phyloP scores from a whole-genome alignment of 441 rosid species.

The Brassica hybrid region DNA sequence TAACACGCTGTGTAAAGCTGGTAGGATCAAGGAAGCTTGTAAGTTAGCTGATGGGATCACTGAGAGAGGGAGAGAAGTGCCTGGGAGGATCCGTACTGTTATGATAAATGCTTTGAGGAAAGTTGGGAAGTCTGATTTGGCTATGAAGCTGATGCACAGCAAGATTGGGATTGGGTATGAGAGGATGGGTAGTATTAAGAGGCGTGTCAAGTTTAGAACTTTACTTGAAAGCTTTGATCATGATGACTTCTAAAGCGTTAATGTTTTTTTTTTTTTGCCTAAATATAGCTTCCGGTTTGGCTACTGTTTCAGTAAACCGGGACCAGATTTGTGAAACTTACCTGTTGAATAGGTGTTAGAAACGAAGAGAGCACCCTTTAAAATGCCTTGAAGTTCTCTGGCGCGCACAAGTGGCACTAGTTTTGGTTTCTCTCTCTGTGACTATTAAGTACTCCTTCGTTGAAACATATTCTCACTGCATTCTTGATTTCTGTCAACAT shows the following conservation, averaged over 20 bases:
- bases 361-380: conserved; percentile 38
- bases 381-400: conserved; percentile 40
- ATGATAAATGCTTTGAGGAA: conserved; percentile 87
- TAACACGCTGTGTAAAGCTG: conserved; percentile 73
- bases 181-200: conserved; percentile 77
- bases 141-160: conserved; percentile 92
- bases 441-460: conserved; percentile 37
- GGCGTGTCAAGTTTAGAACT: conserved; percentile 70
- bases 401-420: conserved; percentile 33
- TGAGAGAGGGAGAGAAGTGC: conserved; percentile 89
- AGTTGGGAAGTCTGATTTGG: conserved; percentile 88
- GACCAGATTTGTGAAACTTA: too few relatives aligned
- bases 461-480: conserved; percentile 21
- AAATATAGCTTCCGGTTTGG: too few relatives aligned
- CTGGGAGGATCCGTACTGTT: conserved; percentile 77
- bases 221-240: conserved; percentile 52
- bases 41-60: conserved; percentile 89
- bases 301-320: too few relatives aligned
- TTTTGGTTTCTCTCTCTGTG: conserved; percentile 23
- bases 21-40: conserved; percentile 84
- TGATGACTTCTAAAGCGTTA: conserved; percentile 2
- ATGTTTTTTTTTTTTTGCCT: too few relatives aligned
- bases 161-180: conserved; percentile 91
- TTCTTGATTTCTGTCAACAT: conserved; percentile 28
- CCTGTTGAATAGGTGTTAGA: neutral